phyloP scores from a whole-genome alignment of 2,329 filamentous ascomycete species.

The Penicillium rolfsii region DNA sequence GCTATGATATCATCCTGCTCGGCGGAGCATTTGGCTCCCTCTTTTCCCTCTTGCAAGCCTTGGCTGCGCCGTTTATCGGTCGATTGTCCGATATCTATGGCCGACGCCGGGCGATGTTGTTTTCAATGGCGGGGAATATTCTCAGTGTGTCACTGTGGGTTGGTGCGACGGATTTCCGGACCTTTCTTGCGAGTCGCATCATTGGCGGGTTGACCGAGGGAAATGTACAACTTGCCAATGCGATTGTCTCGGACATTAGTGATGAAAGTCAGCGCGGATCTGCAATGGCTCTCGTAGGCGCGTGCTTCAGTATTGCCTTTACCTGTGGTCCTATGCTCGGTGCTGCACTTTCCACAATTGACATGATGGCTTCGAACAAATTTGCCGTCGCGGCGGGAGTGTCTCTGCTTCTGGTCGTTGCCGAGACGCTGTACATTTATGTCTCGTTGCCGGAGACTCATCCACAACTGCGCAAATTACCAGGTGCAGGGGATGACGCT shows the following conservation, averaged over 20 bases:
- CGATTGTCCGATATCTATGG: background rate
- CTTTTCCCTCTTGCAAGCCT: constrained; percentile 86
- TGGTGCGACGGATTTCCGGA: constrained; percentile 86
- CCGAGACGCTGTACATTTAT: background rate
- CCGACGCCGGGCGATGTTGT: constrained; percentile 74
- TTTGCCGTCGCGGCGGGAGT: constrained; percentile 1
- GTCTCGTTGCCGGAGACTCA: background rate
- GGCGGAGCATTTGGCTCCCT: constrained; percentile 89
- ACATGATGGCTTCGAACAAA: background rate
- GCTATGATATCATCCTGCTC: constrained; percentile 93
- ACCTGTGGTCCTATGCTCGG: background rate
- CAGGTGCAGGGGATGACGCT: background rate
- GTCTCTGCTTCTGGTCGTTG: background rate
- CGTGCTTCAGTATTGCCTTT: background rate
- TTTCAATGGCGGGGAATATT: constrained; percentile 90
- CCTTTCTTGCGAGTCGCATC: constrained; percentile 84
- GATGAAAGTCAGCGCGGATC: constrained; percentile 79
- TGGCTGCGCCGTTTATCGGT: constrained; percentile 73
- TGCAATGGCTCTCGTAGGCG: background rate
- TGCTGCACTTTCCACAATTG: background rate
- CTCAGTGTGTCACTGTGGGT: constrained; percentile 92
- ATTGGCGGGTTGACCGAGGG: constrained; percentile 93
- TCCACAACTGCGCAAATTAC: background rate
- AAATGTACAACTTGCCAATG: constrained; percentile 91
- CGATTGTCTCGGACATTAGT: constrained; percentile 93